phyloP scores from a whole-genome alignment of 768 basidiomycete species.

The Tulasnella sp. region DNA sequence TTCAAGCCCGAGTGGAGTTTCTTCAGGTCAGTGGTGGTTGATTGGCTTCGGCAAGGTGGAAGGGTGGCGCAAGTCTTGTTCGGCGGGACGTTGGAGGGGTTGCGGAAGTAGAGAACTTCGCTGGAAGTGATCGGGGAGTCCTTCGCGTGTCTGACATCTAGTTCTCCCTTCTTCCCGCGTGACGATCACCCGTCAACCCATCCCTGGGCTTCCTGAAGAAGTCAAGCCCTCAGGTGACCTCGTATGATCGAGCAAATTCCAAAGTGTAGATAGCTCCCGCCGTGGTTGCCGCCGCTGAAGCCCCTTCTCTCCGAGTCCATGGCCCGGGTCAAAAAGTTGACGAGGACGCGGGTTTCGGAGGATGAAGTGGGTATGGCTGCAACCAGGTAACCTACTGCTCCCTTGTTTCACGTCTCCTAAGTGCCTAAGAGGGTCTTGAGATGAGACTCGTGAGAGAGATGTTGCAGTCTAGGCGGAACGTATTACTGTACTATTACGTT shows the following conservation, averaged over 20 bases:
- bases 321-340: background rate
- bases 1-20: background rate
- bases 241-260: background rate
- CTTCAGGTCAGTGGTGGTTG: background rate
- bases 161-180: background rate
- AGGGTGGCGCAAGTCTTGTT: background rate
- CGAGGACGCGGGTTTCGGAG: background rate
- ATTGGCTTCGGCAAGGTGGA: background rate
- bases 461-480: too few species aligned
- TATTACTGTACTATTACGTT: too few species aligned
- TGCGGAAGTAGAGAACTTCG: background rate
- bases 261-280: background rate
- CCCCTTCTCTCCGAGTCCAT: background rate
- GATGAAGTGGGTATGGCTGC: background rate
- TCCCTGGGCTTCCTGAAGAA: background rate
- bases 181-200: background rate
- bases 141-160: background rate
- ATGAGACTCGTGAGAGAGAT: too few species aligned
- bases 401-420: background rate
- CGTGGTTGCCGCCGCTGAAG: background rate
- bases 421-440: too few species aligned
- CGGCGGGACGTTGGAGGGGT: background rate
- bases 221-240: background rate
- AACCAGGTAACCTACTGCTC: background rate
- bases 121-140: background rate